Conservation (phyloP, 345 rosid species). For the Sisymbrium irio region DNA sequence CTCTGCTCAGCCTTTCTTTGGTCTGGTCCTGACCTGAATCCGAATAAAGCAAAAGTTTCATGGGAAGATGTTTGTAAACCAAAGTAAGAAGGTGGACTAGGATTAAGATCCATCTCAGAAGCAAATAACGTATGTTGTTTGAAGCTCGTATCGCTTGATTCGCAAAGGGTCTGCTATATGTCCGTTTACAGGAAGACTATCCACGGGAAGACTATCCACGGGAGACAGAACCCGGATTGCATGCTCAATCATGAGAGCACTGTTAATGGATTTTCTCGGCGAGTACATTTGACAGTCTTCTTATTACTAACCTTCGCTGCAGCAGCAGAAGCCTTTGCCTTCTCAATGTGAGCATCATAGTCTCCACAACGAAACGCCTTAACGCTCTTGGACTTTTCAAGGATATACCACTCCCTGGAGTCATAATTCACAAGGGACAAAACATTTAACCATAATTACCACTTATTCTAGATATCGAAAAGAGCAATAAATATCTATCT, state of each 20-base stretch:
- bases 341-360: constrained; percentile 74
- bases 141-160: too few species aligned
- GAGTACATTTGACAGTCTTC: constrained; percentile 76
- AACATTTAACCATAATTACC: neutral
- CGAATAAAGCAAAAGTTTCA: too few species aligned
- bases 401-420: constrained; percentile 91
- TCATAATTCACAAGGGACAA: neutral
- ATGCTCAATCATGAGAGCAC: constrained; percentile 88
- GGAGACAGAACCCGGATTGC: too few species aligned
- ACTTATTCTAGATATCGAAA: neutral
- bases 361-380: constrained; percentile 99
- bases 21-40: too few species aligned
- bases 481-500: neutral
- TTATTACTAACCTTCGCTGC: constrained; percentile 49
- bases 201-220: too few species aligned
- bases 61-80: too few species aligned
- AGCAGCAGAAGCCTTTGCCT: constrained; percentile 77
- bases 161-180: too few species aligned
- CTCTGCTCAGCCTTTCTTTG: too few species aligned
- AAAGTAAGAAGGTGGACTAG: too few species aligned
- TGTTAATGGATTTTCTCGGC: constrained; percentile 91
- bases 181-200: too few species aligned
- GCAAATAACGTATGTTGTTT: too few species aligned
- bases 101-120: too few species aligned
- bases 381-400: constrained; percentile 90